Evolutionary conservation across 805 yeast species (phyloP), one percentile per base, ranked within the genome.

Genomic region (Ogataea henricii): DNA sequence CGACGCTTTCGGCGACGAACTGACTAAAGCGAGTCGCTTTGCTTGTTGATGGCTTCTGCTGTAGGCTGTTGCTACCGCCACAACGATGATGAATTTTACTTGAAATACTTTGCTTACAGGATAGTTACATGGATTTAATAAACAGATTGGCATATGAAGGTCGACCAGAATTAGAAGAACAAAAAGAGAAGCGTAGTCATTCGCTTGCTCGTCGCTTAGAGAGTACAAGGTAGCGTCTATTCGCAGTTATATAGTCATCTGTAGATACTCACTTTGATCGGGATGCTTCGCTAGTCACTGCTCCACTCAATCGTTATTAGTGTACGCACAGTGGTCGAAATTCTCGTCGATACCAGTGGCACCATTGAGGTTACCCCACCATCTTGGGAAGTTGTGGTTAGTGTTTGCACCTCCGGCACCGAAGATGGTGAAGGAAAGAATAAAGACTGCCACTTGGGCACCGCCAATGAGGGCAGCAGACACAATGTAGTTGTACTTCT

Each of bases 381-480:
- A 65, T 46, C 58, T 50, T 26, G 67, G 67, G 62, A 65, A 63
- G 51, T 55, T 40, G 47, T 50, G 48, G 44, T 48, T 52, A 26
- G 63, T 57, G 42, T 48, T 54, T n/a, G 49, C 34, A 43, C 69
- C 69, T 47, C 62, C 58, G 23, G 68, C 67, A 53, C 68, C 67
- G 20, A 57, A 54, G 33, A 65, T 65, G 22, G 69, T 60, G 46
- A 65, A 65, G 23, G 68, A 64, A 18, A 65, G 54, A 26, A 65
- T 42, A 47, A 65, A 63, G 14, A 65, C 62, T 50, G 64, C 58
- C 12, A 64, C 67, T 50, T 65, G 69, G 22, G 55, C 58, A 12
- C 81, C 81, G 9, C 79, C 78, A n/a, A 78, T 73, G 27, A 77
- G 59, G 3, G 76, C 80, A 52, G 78, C 74, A 36, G 81, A 72